Conservation (phyloP, 805 yeast genomes). For the Ogataea angusta region DNA sequence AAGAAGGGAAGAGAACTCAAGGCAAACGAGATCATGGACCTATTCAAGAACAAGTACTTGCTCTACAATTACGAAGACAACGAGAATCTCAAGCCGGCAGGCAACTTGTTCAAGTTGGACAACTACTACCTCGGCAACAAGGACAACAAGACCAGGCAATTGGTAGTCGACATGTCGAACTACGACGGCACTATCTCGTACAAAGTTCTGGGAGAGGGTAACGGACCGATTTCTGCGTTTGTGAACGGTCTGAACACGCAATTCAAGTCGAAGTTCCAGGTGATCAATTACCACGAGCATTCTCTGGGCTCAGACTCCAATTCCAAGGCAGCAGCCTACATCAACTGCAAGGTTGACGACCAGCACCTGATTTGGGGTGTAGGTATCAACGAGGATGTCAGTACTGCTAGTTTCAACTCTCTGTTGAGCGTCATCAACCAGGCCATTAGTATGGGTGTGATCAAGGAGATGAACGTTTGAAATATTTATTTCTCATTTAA, state of each 20-base stretch:
- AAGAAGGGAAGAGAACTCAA: constrained; percentile 67
- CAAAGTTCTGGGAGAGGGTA: constrained; percentile 59
- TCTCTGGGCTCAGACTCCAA: constrained; percentile 71
- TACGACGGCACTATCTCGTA: constrained; percentile 32
- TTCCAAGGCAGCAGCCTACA: constrained; percentile 75
- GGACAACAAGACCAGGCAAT: constrained; percentile 39
- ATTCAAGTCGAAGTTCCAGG: constrained; percentile 52
- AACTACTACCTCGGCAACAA: constrained; percentile 30
- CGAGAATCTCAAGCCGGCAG: constrained; percentile 17
- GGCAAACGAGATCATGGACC: constrained; percentile 57
- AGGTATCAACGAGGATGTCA: constrained; percentile 55
- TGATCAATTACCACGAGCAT: constrained; percentile 73
- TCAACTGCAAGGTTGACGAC: constrained; percentile 35
- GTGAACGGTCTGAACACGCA: constrained; percentile 53
- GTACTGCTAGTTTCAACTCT: constrained; percentile 52
- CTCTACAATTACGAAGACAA: constrained; percentile 32
- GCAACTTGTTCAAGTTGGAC: constrained; percentile 23
- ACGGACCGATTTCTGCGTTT: constrained; percentile 81
- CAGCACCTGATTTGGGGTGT: constrained; percentile 47
- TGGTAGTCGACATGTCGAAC: constrained; percentile 48
- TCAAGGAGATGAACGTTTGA: constrained; percentile 18
- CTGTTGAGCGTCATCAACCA: constrained; percentile 45
- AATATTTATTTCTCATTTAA: not conserved
- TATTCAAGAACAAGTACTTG: constrained; percentile 61
- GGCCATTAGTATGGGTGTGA: constrained; percentile 23